These are phyloP conservation scores for Solanum tarapatanum DNA, from an alignment of 257 asterid species.

Conservation along the genomic window DNA sequence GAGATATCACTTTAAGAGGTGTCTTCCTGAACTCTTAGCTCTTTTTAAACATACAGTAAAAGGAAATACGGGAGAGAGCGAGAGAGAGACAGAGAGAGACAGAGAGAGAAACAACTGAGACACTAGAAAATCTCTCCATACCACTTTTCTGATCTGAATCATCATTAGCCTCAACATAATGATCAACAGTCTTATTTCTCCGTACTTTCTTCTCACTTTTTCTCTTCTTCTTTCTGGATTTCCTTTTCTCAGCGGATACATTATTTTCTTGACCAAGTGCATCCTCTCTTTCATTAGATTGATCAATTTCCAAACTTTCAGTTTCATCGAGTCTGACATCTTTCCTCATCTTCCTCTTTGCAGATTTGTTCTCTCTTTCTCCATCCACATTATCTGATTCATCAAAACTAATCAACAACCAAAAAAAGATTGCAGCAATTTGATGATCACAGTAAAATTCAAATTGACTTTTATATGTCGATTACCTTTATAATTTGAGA, in stretches of 20 bases:
- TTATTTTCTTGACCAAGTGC: slow-evolving; percentile 5
- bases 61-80: neutral
- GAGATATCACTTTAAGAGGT: neutral
- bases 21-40: neutral
- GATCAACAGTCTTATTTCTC: slow-evolving; percentile 2
- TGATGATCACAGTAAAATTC: neutral
- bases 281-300: slow-evolving; percentile 11
- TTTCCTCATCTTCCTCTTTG: slow-evolving; percentile 23
- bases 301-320: neutral
- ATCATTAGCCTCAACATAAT: neutral
- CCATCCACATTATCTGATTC: slow-evolving; percentile 6
- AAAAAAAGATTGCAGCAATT: neutral
- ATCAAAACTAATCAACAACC: slow-evolving; percentile 8
- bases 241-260: slow-evolving; percentile 13
- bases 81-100: neutral
- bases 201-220: slow-evolving; percentile 13
- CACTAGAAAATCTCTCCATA: neutral
- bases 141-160: neutral
- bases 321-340: neutral
- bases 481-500: slow-evolving; percentile 16
- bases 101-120: neutral
- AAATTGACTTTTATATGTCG: neutral
- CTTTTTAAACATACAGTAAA: neutral
- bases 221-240: slow-evolving; percentile 28
- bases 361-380: slow-evolving; percentile 18